Base-by-base conservation (phyloP, 768 basidiomycete species). In the Mycena pura region DNA sequence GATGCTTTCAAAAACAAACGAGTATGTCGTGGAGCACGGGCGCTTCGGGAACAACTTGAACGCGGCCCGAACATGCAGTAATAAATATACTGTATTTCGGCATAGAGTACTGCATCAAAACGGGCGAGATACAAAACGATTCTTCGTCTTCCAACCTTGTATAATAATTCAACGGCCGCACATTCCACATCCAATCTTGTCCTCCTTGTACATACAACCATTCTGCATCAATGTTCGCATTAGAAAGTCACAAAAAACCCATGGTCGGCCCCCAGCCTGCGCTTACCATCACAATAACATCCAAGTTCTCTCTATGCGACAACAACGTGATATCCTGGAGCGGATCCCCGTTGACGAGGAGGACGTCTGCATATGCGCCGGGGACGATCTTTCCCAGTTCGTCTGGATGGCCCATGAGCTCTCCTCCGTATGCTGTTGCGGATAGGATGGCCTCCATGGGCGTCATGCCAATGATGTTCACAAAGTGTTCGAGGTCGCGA, bases 391-490 rank as follows among this genome's bases (percentile, higher is more conserved):
- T 77, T 2, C 76, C 77, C 6, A 78, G 64, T n/a, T 76, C 75
- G 19, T 77, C 47, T 1, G 76, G 74, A 46, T 71, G 77, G 44
- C 70, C 24, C 73, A 76, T 74, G 21, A 77, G 48, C 54, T 77
- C 75, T 14, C 75, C 77, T 11, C 77, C 77, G n/a, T 73, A 57
- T 0, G 73, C 72, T 0, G 74, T 78, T 14, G 73, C 76, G 3
- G 74, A 70, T 27, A 77, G 19, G 36, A 77, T 77, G 9, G 74
- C 72, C 36, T 77, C 76, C 76, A 77, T 75, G 8, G 77, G 75
- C 0, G 74, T 72, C 57, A 68, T 75, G 6, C 62, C 75, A 25
- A 77, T 61, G 5, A 72, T 67, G 6, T 75, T 73, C 52, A 77
- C 77, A 36, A 78, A 77, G 49, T 72, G 72, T 59, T 76, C 77